Percentiles rank a stretch among this genome's conserved stretches.
These are phyloP conservation scores for Globisporangium canariense DNA, from an alignment of 352 stramenopile genomes.

Conservation along the genomic window DNA sequence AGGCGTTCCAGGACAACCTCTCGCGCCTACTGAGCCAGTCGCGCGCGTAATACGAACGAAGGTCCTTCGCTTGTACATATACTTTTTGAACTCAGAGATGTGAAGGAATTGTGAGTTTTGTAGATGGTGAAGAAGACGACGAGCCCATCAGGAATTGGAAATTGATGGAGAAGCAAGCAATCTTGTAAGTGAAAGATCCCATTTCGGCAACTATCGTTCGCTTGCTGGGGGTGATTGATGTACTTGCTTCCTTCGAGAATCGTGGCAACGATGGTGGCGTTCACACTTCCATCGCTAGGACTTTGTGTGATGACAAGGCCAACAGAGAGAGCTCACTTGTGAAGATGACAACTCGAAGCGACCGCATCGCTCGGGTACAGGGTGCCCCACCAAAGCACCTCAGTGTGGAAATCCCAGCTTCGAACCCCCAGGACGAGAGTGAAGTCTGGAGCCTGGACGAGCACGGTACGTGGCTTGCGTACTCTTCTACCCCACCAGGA, in stretches of 20 bases:
- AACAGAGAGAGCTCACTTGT: neutral
- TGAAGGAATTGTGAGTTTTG: slow-evolving; percentile 1
- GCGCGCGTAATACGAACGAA: neutral
- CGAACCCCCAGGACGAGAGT: neutral
- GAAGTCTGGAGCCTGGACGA: neutral
- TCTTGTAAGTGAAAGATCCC: slow-evolving; percentile 2
- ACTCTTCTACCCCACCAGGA: neutral
- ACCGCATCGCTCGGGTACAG: neutral
- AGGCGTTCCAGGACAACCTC: slow-evolving; percentile 38
- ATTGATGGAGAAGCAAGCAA: slow-evolving; percentile 9
- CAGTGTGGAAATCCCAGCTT: neutral
- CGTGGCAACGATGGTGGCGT: neutral
- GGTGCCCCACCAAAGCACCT: neutral
- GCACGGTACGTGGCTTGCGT: neutral
- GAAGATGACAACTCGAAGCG: slow-evolving; percentile 5
- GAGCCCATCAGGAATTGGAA: slow-evolving; percentile 3
- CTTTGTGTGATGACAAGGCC: neutral
- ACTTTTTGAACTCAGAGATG: neutral
- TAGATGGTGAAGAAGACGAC: neutral
- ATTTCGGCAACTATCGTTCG: neutral
- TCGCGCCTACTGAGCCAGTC: slow-evolving; percentile 23
- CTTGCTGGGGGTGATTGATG: slow-evolving; percentile 1
- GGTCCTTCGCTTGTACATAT: neutral
- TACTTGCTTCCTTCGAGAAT: neutral
- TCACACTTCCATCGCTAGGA: neutral